A percentile compares a stretch with the other conserved stretches of the same genome.
These are phyloP conservation scores for Pseudozyma sp. DNA, from an alignment of 1,284 basidiomycete genomes.

Conservation along the genomic window DNA sequence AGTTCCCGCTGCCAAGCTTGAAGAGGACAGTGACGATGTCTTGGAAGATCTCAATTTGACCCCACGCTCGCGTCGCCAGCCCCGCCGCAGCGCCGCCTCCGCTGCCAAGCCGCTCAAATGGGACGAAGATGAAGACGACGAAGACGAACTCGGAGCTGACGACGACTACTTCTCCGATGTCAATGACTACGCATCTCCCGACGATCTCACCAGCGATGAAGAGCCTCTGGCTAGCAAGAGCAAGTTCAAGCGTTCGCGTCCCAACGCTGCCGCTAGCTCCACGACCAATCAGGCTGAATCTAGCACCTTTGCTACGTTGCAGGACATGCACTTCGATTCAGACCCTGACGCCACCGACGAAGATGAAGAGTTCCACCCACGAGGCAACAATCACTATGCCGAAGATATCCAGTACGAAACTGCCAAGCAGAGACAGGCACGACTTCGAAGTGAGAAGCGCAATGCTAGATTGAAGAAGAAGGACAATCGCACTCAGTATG, in stretches of 20 bases:
- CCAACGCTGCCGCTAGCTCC: slow-evolving; percentile 1
- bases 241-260: background rate
- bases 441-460: slow-evolving; percentile 46
- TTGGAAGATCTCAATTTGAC: slow-evolving; percentile 21
- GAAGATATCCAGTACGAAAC: slow-evolving; percentile 58
- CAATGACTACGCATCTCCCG: slow-evolving; percentile 15
- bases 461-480: slow-evolving; percentile 43
- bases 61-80: slow-evolving; percentile 34
- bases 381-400: slow-evolving; percentile 36
- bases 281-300: slow-evolving; percentile 20
- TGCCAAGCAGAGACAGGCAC: slow-evolving; percentile 51
- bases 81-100: slow-evolving; percentile 31
- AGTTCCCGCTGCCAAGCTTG: slow-evolving; percentile 3
- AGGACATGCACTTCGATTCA: slow-evolving; percentile 20
- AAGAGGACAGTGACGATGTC: slow-evolving; percentile 40
- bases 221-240: slow-evolving; percentile 22
- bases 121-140: slow-evolving; percentile 4
- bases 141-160: slow-evolving; percentile 19
- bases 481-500: slow-evolving; percentile 35
- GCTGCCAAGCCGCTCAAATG: slow-evolving; percentile 19
- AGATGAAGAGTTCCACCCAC: slow-evolving; percentile 26
- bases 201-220: slow-evolving; percentile 35
- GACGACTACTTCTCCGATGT: slow-evolving; percentile 1
- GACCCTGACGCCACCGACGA: slow-evolving; percentile 32
- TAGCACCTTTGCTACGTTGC: slow-evolving; percentile 25